A percentile compares a stretch with the other conserved stretches of the same genome.
Evolutionary conservation across 768 basidiomycete genomes (phyloP).

Genomic region (Cyclocybe aegerita): DNA sequence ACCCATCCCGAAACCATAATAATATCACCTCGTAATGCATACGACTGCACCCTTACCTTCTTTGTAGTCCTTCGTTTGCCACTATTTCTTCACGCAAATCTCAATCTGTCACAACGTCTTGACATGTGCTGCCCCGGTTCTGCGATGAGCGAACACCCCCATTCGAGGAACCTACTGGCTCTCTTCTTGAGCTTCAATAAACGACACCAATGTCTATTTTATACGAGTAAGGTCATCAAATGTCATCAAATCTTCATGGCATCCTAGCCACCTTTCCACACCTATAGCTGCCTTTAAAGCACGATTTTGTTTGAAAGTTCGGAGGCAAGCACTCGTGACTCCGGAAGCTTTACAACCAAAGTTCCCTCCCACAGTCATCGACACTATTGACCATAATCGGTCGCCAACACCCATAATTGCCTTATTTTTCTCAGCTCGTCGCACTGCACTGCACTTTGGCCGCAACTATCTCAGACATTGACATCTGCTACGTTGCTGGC

Average conservation of each 20-base stretch:
- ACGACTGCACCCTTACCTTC: no score
- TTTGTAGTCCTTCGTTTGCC: slow-evolving; percentile 16
- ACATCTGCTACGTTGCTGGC: slow-evolving; percentile 14
- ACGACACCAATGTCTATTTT: slow-evolving; percentile 8
- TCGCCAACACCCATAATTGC: slow-evolving; percentile 16
- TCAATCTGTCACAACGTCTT: slow-evolving; percentile 16
- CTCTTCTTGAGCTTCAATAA: slow-evolving; percentile 15
- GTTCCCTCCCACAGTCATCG: slow-evolving; percentile 28
- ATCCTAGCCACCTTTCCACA: background rate
- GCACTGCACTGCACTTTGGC: slow-evolving; percentile 20
- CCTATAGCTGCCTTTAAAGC: no score
- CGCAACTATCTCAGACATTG: slow-evolving; percentile 7
- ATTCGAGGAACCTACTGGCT: slow-evolving; percentile 6
- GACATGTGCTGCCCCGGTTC: slow-evolving; percentile 9
- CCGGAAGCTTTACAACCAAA: background rate
- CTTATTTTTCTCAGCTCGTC: slow-evolving; percentile 13
- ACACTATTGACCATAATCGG: slow-evolving; percentile 25
- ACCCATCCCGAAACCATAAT: slow-evolving; percentile 2
- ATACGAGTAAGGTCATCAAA: background rate
- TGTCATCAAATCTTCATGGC: background rate
- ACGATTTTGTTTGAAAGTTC: no score
- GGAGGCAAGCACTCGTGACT: no score
- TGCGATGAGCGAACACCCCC: background rate
- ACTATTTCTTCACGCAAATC: slow-evolving; percentile 12
- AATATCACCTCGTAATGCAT: slow-evolving; percentile 2